Base-by-base conservation (phyloP, 2,329 filamentous ascomycete species). In the Claviceps arundinis region DNA sequence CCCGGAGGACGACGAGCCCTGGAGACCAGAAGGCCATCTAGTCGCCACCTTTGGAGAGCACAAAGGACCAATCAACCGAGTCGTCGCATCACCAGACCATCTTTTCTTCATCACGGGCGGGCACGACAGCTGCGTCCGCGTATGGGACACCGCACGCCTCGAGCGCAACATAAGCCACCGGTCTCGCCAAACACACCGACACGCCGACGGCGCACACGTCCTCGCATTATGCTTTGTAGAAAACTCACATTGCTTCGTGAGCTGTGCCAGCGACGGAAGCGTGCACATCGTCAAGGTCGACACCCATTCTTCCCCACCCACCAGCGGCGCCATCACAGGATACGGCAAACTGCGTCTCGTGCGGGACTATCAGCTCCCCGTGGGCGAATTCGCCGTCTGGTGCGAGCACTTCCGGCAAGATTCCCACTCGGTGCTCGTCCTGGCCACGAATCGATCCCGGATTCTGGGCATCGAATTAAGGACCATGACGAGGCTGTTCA, bases 81-180 rank as follows among this genome's bases (percentile, higher is more conserved):
- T 97, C 11, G 74, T 86, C 2, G 80, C 89, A 7, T 84, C 93
- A 1, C 89, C 91, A 0, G 93, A 98, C 62, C 91, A 98, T 64
- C 73, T 84, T 4, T 98, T 98, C 70, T 98, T 98, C 67, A 77
- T 96, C 52, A 97, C 93, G 1, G 91, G 84, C 6, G 91, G 90
- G 9, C 88, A 95, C 61, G 93, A 98, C 66, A 88, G 93, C 2
- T 82, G 80, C 6, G 87, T 96, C 52, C 95, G 88, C 62, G 78
- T 98, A 5, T 98, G 93, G 93, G 93, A 98, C 68, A 85, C 89
- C 26, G 83, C 82, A 26, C 80, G 93, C 24, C 75, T 98, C 6
- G 93, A 98, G 68, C 85, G 89, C 45, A 97, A 96, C 63, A 81
- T 97, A 48, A 85, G 87, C 0, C 86, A 95, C 60, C 81, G 89